Conservation (phyloP, 164 flowering plant species). For the Vitis labrusca region DNA sequence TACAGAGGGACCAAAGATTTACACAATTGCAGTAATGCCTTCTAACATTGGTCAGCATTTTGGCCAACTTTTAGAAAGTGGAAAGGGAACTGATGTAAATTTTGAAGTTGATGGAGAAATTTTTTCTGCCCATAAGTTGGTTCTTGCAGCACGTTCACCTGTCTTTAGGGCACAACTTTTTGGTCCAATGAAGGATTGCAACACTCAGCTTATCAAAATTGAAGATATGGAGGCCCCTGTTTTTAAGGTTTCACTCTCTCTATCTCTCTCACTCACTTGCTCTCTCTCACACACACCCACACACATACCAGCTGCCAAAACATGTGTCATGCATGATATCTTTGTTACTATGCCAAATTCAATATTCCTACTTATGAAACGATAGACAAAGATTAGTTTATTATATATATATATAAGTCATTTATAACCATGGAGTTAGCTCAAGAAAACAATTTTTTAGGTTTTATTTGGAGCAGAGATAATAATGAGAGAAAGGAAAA, state of each 20-base stretch:
- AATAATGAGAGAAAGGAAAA: too few relatives aligned
- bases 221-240: conserved; percentile 88
- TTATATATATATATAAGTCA: too few relatives aligned
- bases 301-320: too few relatives aligned
- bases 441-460: too few relatives aligned
- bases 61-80: conserved; percentile 78
- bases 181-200: conserved; percentile 75
- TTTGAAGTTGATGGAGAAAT: conserved; percentile 81
- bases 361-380: too few relatives aligned
- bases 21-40: conserved; percentile 62
- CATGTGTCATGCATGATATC: too few relatives aligned
- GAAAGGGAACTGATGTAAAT: conserved; percentile 66
- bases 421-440: too few relatives aligned
- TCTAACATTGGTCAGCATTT: conserved; percentile 71
- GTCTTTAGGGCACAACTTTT: conserved; percentile 91
- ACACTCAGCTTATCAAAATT: conserved; percentile 53
- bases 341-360: too few relatives aligned
- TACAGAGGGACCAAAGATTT: conserved; percentile 82
- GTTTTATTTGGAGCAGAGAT: too few relatives aligned
- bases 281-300: background rate
- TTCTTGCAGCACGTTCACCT: conserved; percentile 89
- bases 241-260: conserved; percentile 55
- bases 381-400: too few relatives aligned
- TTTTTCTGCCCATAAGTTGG: conserved; percentile 76
- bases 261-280: background rate